phyloP scores from a whole-genome alignment of 1,284 basidiomycete species.

The Cutaneotrichosporon arboriforme region DNA sequence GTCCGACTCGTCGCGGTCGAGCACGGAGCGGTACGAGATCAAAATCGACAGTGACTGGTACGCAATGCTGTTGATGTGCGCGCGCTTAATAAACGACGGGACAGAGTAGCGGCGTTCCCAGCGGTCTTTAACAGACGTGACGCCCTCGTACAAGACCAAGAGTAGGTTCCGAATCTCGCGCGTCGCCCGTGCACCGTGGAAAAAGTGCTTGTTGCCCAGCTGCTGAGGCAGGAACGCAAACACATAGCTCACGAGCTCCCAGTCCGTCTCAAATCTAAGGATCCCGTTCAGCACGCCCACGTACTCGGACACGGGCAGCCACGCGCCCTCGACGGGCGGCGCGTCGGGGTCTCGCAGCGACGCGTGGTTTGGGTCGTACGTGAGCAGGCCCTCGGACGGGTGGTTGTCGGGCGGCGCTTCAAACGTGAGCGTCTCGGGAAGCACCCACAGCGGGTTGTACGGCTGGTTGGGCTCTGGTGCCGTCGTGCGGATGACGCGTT shows the following conservation, averaged over 20 bases:
- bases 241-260: conserved; percentile 92
- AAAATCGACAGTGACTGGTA: conserved; percentile 85
- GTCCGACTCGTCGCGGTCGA: conserved; percentile 55
- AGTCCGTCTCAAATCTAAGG: conserved; percentile 71
- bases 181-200: conserved; percentile 80
- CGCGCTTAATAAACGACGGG: conserved; percentile 54
- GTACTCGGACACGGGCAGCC: conserved; percentile 77
- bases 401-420: conserved; percentile 60
- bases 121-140: conserved; percentile 24
- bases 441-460: conserved; percentile 64
- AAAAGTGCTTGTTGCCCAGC: conserved; percentile 91
- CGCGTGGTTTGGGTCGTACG: conserved; percentile 60
- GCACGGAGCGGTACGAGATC: conserved; percentile 78
- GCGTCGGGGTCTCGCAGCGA: conserved; percentile 51
- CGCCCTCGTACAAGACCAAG: conserved; percentile 58
- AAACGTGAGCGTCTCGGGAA: conserved; percentile 72
- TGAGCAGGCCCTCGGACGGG: conserved; percentile 66
- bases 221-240: conserved; percentile 87
- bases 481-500: conserved; percentile 22
- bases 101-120: conserved; percentile 48
- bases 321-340: conserved; percentile 49
- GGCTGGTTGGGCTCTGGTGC: conserved; percentile 29
- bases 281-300: conserved; percentile 63
- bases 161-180: conserved; percentile 63
- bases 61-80: conserved; percentile 81